Evolutionary conservation across 768 basidiomycete genomes (phyloP).

Genomic region (Panellus pusillus): DNA sequence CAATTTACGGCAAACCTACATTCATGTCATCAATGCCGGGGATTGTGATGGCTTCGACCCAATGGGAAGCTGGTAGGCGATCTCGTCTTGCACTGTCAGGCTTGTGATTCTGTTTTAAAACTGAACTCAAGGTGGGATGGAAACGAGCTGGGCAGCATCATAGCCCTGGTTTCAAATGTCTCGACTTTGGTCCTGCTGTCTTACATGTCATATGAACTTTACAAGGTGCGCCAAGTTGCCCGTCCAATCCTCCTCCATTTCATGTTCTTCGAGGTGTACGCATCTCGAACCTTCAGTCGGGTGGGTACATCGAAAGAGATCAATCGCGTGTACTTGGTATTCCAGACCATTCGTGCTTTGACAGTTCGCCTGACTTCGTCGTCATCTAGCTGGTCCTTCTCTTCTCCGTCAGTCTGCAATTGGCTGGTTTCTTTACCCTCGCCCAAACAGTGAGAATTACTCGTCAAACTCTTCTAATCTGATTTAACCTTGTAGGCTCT

Average conservation of each 20-base stretch:
- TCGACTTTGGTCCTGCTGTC: conserved; percentile 36
- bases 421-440: conserved; percentile 50
- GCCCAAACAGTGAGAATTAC: conserved; percentile 31
- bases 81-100: conserved; percentile 38
- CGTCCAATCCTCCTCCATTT: background rate
- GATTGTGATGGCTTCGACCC: conserved; percentile 42
- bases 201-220: conserved; percentile 42
- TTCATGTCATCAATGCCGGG: conserved; percentile 33
- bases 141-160: conserved; percentile 20
- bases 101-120: background rate
- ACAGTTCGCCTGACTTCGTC: background rate
- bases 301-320: conserved; percentile 48
- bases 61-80: conserved; percentile 45
- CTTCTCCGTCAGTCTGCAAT: conserved; percentile 48
- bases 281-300: conserved; percentile 44
- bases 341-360: background rate
- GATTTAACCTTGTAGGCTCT: conserved; percentile 25
- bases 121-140: too few species aligned
- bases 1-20: conserved; percentile 27
- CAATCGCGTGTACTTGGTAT: conserved; percentile 49
- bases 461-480: background rate
- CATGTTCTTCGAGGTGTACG: conserved; percentile 38
- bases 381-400: conserved; percentile 44
- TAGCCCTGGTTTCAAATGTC: conserved; percentile 40
- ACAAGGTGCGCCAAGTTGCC: conserved; percentile 33